Evolutionary conservation across 2,329 filamentous ascomycete species (phyloP).

Genomic region (Talaromyces sp.): DNA sequence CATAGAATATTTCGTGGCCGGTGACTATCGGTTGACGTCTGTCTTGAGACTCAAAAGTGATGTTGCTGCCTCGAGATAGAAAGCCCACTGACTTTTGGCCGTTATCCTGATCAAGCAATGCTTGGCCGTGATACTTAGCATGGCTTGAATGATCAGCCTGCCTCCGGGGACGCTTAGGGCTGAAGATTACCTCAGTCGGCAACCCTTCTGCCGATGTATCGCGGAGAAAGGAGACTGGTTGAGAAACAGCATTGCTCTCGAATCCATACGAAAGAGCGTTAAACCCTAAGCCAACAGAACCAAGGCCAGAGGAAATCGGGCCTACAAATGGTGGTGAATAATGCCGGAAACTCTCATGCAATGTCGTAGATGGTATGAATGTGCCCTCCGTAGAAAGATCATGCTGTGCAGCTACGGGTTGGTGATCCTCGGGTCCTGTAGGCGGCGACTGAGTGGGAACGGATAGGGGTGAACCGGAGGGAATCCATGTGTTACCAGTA

Average conservation of each 20-base stretch:
- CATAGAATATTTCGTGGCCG: constrained; percentile 52
- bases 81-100: not conserved
- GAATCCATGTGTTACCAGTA: not conserved
- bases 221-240: constrained; percentile 36
- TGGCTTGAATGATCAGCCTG: not conserved
- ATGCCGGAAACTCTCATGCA: constrained; percentile 5
- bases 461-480: constrained; percentile 12
- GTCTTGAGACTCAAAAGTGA: not conserved
- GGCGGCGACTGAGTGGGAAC: constrained; percentile 10
- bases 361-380: not conserved
- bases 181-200: not conserved
- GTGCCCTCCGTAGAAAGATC: not conserved
- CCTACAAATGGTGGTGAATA: constrained; percentile 1
- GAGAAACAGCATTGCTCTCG: constrained; percentile 31
- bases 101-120: not conserved
- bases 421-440: not conserved
- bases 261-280: constrained; percentile 31
- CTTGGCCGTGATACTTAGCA: not conserved
- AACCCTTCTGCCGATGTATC: constrained; percentile 37
- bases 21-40: constrained; percentile 19
- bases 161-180: constrained; percentile 10
- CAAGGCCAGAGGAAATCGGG: not conserved
- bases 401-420: not conserved
- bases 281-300: constrained; percentile 14
- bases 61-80: not conserved